Evolutionary conservation across 345 rosid genomes (phyloP), one percentile per base, ranked within the genome.

Genomic region (Cardiospermum halicacabum): DNA sequence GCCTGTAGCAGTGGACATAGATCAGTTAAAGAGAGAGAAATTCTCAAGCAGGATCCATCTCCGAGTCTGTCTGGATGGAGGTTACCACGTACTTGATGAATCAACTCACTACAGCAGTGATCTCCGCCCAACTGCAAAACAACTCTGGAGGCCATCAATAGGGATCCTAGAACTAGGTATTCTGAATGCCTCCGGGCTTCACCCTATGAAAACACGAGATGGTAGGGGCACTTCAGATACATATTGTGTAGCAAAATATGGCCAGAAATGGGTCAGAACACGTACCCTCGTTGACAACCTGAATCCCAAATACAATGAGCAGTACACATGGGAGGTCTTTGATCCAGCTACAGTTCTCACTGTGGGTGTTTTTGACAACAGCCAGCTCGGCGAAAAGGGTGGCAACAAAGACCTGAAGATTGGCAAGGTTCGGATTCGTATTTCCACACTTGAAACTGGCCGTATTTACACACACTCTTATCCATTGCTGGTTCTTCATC

Each of bases 91-190:
- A 34, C 85, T 91, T 43, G 99, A 95, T 59, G 99, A 95, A 65
- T 91, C 99, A 0, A 91, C 99, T 27, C 96, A 91, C 59, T 89
- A 95, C 27, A 95, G 97, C 21, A 95, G 99, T 27, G 99, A 95
- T 75, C 96, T 91, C 30, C 92, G 96, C 1, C 97, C 96, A 6
- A 87, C 99, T 0, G 97, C 97, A 0, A 91, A 85, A 69, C 99
- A 87, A 53, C 71, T 95, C 1, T 95, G 99, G 99, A 85, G 86
- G 80, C 89, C 83, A 56, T 77, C 89, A 13, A 86, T 89, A 37
- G 99, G 99, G 54, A 77, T 95, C 24, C 82, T 95, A 60, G 99
- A 95, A 63, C 79, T 95, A 22, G 99, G 97, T 32, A 78, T 95
- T 72, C 78, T 91, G 19, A 95, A 80, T 32, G 96, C 97, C 1